A percentile compares a stretch with the other conserved stretches of the same genome.
phyloP scores from a whole-genome alignment of 345 rosid species.

The Brassica nigra region DNA sequence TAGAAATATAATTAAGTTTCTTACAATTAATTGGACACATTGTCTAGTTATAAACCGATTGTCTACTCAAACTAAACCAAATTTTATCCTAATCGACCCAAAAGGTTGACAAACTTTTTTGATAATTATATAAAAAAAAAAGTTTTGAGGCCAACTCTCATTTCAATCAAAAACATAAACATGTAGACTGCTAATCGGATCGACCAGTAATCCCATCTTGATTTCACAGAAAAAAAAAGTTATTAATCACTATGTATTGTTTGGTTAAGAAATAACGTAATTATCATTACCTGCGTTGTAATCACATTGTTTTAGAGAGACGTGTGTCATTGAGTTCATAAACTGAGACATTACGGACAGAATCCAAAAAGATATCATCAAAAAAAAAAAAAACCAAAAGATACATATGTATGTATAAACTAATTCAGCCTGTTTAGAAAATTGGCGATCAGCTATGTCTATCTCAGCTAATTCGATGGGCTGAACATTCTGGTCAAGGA shows the following conservation, averaged over 20 bases:
- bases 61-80: neutral
- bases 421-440: neutral
- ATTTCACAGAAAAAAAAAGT: neutral
- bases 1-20: neutral
- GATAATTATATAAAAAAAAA: neutral
- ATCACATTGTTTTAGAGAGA: neutral
- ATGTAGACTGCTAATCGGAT: neutral
- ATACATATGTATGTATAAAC: neutral
- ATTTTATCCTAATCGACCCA: neutral
- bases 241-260: no score
- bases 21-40: neutral
- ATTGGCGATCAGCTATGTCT: neutral
- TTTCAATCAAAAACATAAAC: neutral
- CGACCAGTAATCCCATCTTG: slow-evolving; percentile 17
- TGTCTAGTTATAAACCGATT: neutral
- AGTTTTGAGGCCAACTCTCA: neutral
- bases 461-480: neutral
- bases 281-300: neutral
- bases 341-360: neutral
- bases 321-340: neutral
- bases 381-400: no score
- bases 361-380: neutral
- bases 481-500: neutral
- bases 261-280: neutral
- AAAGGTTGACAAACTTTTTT: neutral